Evolutionary conservation across 345 rosid species (phyloP).

Genomic region (Aegle marmelos): DNA sequence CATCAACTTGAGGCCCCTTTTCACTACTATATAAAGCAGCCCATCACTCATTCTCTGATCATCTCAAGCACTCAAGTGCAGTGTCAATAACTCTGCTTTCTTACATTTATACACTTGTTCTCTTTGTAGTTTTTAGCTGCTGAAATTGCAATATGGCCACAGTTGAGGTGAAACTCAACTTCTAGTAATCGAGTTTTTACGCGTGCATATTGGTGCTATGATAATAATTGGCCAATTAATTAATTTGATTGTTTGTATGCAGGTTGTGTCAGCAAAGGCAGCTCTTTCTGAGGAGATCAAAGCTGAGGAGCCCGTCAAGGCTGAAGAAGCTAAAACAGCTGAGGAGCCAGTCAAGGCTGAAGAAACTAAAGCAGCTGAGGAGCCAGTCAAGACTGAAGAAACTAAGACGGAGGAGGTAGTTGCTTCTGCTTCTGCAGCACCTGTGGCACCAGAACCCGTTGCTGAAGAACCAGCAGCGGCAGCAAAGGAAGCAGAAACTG

Average conservation of each 20-base stretch:
- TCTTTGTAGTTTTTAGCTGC: neutral
- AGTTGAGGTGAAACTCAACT: neutral
- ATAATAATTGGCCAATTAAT: neutral
- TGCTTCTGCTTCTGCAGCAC: constrained; percentile 1
- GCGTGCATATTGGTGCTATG: neutral
- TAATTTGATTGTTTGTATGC: neutral
- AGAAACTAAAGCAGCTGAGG: constrained; percentile 22
- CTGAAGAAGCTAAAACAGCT: constrained; percentile 6
- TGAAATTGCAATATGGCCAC: neutral
- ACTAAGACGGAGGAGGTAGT: constrained; percentile 24
- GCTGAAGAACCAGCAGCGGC: constrained; percentile 3
- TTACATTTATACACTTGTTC: neutral
- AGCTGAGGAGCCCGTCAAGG: constrained; percentile 27
- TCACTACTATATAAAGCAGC: constrained; percentile 36
- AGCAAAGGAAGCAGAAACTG: constrained; percentile 15
- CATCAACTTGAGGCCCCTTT: neutral
- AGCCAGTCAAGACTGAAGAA: constrained; percentile 7
- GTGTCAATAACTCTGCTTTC: neutral
- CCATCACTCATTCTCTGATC: constrained; percentile 19
- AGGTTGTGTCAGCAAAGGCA: constrained; percentile 50
- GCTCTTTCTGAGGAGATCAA: constrained; percentile 39
- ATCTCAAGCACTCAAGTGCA: constrained; percentile 1
- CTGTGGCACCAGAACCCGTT: constrained; percentile 8
- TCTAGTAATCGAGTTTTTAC: too few species aligned
- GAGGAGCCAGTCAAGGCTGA: constrained; percentile 12